Evolutionary conservation across 768 basidiomycete species (phyloP).

Genomic region (Rhizopogon vinicolor): DNA sequence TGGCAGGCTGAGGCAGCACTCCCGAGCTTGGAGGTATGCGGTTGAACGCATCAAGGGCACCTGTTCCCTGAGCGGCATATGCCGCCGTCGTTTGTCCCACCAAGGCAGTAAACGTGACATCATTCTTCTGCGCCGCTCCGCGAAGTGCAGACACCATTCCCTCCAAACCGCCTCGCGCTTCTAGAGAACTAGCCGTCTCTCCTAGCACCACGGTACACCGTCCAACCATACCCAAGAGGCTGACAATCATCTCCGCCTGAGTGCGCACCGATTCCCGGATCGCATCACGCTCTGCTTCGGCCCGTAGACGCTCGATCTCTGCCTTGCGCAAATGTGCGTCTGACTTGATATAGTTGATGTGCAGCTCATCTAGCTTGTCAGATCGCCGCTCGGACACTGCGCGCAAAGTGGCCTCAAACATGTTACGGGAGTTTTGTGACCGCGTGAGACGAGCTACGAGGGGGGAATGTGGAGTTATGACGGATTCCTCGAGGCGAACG

Average conservation of each 20-base stretch:
- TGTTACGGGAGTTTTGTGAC: slow-evolving; percentile 68
- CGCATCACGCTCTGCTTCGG: slow-evolving; percentile 60
- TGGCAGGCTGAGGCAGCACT: slow-evolving; percentile 36
- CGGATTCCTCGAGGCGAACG: slow-evolving; percentile 67
- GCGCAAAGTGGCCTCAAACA: slow-evolving; percentile 85
- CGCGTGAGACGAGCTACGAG: slow-evolving; percentile 57
- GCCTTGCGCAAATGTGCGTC: slow-evolving; percentile 61
- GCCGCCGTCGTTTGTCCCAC: slow-evolving; percentile 63
- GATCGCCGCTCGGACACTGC: slow-evolving; percentile 77
- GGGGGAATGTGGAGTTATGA: slow-evolving; percentile 51
- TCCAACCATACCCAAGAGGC: slow-evolving; percentile 76
- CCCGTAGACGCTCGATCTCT: slow-evolving; percentile 66
- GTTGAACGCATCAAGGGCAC: slow-evolving; percentile 43
- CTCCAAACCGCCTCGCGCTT: slow-evolving; percentile 31
- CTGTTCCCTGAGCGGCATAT: slow-evolving; percentile 40
- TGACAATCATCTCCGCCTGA: slow-evolving; percentile 64
- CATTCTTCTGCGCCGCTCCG: slow-evolving; percentile 59
- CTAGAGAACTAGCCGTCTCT: slow-evolving; percentile 47
- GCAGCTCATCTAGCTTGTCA: slow-evolving; percentile 71
- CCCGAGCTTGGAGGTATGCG: slow-evolving; percentile 44
- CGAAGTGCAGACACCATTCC: slow-evolving; percentile 47
- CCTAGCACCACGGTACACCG: slow-evolving; percentile 70
- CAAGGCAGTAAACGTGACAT: slow-evolving; percentile 61
- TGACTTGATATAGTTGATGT: slow-evolving; percentile 64
- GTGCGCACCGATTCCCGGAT: slow-evolving; percentile 56